phyloP scores from a whole-genome alignment of 1,284 basidiomycete genomes.

The Porphyrellus sp. region DNA sequence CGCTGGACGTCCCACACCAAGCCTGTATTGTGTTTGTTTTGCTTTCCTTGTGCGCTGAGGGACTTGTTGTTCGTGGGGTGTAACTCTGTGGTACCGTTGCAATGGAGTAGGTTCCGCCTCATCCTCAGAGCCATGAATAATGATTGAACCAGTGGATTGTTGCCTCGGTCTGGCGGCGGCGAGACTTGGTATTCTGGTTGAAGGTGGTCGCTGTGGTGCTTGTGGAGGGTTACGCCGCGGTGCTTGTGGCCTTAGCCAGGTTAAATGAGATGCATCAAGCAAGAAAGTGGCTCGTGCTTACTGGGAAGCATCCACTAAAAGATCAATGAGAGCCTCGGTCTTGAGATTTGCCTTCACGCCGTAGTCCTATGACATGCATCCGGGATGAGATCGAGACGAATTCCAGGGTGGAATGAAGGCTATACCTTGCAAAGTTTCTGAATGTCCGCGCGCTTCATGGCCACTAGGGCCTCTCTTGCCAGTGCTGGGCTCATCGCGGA shows the following conservation, averaged over 20 bases:
- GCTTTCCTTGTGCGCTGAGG: slow-evolving; percentile 58
- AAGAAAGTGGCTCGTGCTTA: slow-evolving; percentile 26
- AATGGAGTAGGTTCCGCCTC: slow-evolving; percentile 39
- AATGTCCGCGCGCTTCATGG: slow-evolving; percentile 66
- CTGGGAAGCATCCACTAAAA: slow-evolving; percentile 57
- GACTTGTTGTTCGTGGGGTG: slow-evolving; percentile 28
- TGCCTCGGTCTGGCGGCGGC: slow-evolving; percentile 35
- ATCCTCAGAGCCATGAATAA: slow-evolving; percentile 51
- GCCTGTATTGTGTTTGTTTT: slow-evolving; percentile 61
- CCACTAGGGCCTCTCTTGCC: slow-evolving; percentile 54
- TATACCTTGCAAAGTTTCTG: slow-evolving; percentile 73
- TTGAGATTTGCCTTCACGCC: slow-evolving; percentile 78
- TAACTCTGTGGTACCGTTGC: slow-evolving; percentile 15
- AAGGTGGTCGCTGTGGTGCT: slow-evolving; percentile 41
- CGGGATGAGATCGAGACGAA: slow-evolving; percentile 21
- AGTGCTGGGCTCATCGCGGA: slow-evolving; percentile 47
- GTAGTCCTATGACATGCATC: slow-evolving; percentile 50
- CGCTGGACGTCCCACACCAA: slow-evolving; percentile 70
- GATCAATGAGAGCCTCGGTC: slow-evolving; percentile 69
- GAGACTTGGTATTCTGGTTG: slow-evolving; percentile 42
- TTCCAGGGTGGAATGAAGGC: slow-evolving; percentile 15
- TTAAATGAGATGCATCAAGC: slow-evolving; percentile 9
- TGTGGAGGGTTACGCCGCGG: slow-evolving; percentile 29
- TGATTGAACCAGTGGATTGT: slow-evolving; percentile 43
- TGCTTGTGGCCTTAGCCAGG: slow-evolving; percentile 23